Percentiles rank a stretch among this genome's conserved stretches.
These are phyloP conservation scores for Medicago truncatula DNA, from an alignment of 306 rosid genomes.

Conservation along the genomic window MtrunA17r5.0-ANR NC_053048.1:49317501-49318000, in stretches of 20 bases:
- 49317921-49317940: slow-evolving; percentile 6
- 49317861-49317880: slow-evolving; percentile 28
- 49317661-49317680: slow-evolving; percentile 45
- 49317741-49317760: slow-evolving; percentile 42
- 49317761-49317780: slow-evolving; percentile 39
- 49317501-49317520: slow-evolving; percentile 48
- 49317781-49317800: slow-evolving; percentile 41
- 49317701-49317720: slow-evolving; percentile 61
- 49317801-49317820: slow-evolving; percentile 43
- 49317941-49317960: not conserved
- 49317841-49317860: slow-evolving; percentile 41
- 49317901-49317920: slow-evolving; percentile 31
- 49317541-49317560: slow-evolving; percentile 54
- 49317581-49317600: slow-evolving; percentile 48
- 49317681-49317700: slow-evolving; percentile 45
- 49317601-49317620: slow-evolving; percentile 41
- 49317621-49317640: slow-evolving; percentile 33
- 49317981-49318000: slow-evolving; percentile 14
- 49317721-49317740: slow-evolving; percentile 61
- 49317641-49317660: slow-evolving; percentile 46
- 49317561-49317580: slow-evolving; percentile 34
- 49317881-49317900: slow-evolving; percentile 43
- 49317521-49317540: slow-evolving; percentile 47
- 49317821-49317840: slow-evolving; percentile 31
- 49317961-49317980: not conserved